Base-by-base conservation (phyloP, 805 yeast species). In the Metschnikowia matae region DNA sequence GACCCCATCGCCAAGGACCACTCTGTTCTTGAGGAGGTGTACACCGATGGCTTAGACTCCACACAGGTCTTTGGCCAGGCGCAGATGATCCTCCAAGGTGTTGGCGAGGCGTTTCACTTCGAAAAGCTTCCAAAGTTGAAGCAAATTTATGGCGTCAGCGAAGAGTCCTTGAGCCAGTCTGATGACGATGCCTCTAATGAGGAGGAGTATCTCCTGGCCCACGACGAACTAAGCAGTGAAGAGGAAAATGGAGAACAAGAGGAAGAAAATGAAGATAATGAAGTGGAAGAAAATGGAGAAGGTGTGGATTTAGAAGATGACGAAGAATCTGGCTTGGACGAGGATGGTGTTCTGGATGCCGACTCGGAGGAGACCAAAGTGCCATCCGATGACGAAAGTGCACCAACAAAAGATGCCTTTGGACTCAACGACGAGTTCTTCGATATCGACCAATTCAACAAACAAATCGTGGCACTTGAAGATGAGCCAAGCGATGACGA, bases 1-100 rank as follows among this genome's bases (percentile, higher is more conserved):
- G 89, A 85, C 61, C 85, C 87, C 4, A 70, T 85, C 33, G 75
- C 82, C 21, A 65, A 67, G 42, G 69, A 71, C 49, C 67, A 68
- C 54, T 80, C 94, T 0, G 85, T 87, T 5, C 73, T 92, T 18
- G 96, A 90, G 66, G 90, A 88, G 63, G 77, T 92, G 18, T 82
- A 85, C 58, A 77, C 86, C 13, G 95, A 90, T 44, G 98, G 97
- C 0, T 73, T 92, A 48, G 96, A 88, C 65, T 84, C 96, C 21
- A 79, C 85, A 37, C 98, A 92, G 64, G 90, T 94, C 0, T 92
- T 92, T 89, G 96, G 92, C 49, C 98, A 92, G 68, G 84, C 88
- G 2, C 89, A 87, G 66, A 78, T 92, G 70, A 84, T 92, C 17
- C 71, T 89, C 36, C 97, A 90, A 51, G 85, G 85, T 6, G 85